Evolutionary conservation across 352 stramenopile genomes (phyloP), one percentile per base, ranked within the genome.

Genomic region (Phytophthora niederhauseri): DNA sequence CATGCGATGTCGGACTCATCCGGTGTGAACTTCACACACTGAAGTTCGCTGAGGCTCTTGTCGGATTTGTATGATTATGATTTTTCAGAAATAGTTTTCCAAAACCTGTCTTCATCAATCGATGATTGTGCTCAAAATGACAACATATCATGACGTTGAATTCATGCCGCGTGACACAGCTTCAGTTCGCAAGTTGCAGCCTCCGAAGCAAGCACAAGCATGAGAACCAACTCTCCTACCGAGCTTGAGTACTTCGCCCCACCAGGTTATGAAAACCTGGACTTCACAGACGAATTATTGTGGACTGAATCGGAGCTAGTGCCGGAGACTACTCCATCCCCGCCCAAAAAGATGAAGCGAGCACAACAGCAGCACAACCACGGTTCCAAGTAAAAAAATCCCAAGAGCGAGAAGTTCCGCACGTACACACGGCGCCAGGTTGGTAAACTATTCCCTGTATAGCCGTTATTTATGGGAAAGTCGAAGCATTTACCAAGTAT

Each of bases 341-440:
- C 19, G 34, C 28, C 15, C 28, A 54, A 49, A n/a, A 34, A 28
- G 26, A 1, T 43, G 8, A 15, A 12, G 19, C 19, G 4, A 20
- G 1, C 57, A 30, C 4, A 17, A n/a, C 26, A 36, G 22, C 15
- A 20, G 8, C 5, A 50, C 14, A 34, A 2, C 17, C 58, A 31
- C 53, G 48, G 14, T 7, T 59, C 15, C 58, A 65, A 65, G 15
- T 24, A 20, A 4, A 58, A 54, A 34, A 61, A 61, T n/a, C n/a
- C n/a, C 2, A 46, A 59, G n/a, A 58, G 53, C 17, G 51, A 61
- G 41, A 68, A 68, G 22, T 41, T 72, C 9, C 64, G 36, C n/a
- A 67, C 64, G 0, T 72, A 72, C 45, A 62, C 46, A 2, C 64
- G 64, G 41, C 56, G 64, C 20, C 60, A 71, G 64, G 64, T 71